A percentile compares a stretch with the other conserved stretches of the same genome.
These are phyloP conservation scores for Talaromyces ruber DNA, from an alignment of 495 filamentous ascomycete genomes.

Conservation along the genomic window DNA sequence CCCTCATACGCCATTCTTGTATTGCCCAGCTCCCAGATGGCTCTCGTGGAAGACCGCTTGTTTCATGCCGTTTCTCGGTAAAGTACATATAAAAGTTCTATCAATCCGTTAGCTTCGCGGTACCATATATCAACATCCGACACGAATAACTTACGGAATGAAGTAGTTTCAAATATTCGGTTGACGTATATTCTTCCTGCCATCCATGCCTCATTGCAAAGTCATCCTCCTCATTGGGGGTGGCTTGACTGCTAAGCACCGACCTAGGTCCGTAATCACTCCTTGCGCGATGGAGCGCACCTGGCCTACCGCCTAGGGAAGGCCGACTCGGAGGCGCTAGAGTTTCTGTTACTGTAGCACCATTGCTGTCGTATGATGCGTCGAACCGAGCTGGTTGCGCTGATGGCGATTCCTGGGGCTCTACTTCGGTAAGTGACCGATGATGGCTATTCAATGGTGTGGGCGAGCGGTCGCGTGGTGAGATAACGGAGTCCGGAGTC, in stretches of 20 bases:
- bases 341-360: slow-evolving; percentile 13
- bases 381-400: slow-evolving; percentile 19
- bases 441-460: slow-evolving; percentile 27
- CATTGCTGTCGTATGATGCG: slow-evolving; percentile 26
- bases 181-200: slow-evolving; percentile 52
- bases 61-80: slow-evolving; percentile 94
- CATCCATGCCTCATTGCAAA: slow-evolving; percentile 55
- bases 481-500: slow-evolving; percentile 33
- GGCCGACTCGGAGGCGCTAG: slow-evolving; percentile 22
- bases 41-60: slow-evolving; percentile 81
- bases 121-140: background rate
- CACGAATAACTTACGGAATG: slow-evolving; percentile 36
- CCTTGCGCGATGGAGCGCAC: slow-evolving; percentile 57
- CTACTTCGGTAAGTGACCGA: slow-evolving; percentile 30
- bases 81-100: slow-evolving; percentile 94
- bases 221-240: slow-evolving; percentile 35
- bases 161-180: slow-evolving; percentile 47
- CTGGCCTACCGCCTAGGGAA: slow-evolving; percentile 30
- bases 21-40: slow-evolving; percentile 50
- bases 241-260: slow-evolving; percentile 21
- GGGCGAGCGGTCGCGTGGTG: slow-evolving; percentile 33
- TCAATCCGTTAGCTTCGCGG: slow-evolving; percentile 1
- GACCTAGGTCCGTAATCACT: slow-evolving; percentile 57
- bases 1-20: slow-evolving; percentile 94
- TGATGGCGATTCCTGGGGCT: slow-evolving; percentile 19